A percentile compares a stretch with the other conserved stretches of the same genome.
Evolutionary conservation across 2,329 filamentous ascomycete species (phyloP).

Genomic region (Epichloe uncinata): DNA sequence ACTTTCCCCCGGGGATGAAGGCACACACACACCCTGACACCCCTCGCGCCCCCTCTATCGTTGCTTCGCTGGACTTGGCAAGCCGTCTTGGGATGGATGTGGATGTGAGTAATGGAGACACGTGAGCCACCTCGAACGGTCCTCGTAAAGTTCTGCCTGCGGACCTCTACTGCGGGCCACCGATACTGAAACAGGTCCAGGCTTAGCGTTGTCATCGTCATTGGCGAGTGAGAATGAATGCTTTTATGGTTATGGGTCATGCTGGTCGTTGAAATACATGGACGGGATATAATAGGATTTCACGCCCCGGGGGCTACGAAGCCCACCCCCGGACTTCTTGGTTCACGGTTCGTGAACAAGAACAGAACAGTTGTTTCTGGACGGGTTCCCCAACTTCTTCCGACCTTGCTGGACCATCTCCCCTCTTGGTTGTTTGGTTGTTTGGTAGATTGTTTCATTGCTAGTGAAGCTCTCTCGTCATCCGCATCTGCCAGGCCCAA

Average conservation of each 20-base stretch:
- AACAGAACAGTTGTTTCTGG: not conserved
- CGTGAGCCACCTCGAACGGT: slow-evolving; percentile 1
- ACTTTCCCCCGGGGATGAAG: not conserved
- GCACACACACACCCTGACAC: too few species aligned
- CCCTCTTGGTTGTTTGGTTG: not conserved
- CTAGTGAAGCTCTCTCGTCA: not conserved
- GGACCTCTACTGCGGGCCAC: not conserved
- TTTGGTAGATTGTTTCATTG: too few species aligned
- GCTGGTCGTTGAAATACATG: not conserved
- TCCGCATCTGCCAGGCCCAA: too few species aligned
- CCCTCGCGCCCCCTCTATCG: too few species aligned
- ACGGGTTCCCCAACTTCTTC: not conserved
- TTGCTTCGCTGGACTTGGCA: not conserved
- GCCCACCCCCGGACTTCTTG: slow-evolving; percentile 8
- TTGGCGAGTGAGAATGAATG: not conserved
- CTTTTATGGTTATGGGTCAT: not conserved
- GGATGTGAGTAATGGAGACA: not conserved
- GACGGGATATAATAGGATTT: slow-evolving; percentile 5
- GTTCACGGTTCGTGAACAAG: not conserved
- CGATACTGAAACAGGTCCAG: not conserved
- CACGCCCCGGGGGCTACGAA: slow-evolving; percentile 3
- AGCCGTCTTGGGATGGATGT: not conserved
- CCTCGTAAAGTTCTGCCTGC: slow-evolving; percentile 2
- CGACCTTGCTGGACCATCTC: not conserved
- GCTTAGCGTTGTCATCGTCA: not conserved